A percentile compares a stretch with the other conserved stretches of the same genome.
Evolutionary conservation across 805 yeast genomes (phyloP).

Genomic region (Ogataea kodamae): DNA sequence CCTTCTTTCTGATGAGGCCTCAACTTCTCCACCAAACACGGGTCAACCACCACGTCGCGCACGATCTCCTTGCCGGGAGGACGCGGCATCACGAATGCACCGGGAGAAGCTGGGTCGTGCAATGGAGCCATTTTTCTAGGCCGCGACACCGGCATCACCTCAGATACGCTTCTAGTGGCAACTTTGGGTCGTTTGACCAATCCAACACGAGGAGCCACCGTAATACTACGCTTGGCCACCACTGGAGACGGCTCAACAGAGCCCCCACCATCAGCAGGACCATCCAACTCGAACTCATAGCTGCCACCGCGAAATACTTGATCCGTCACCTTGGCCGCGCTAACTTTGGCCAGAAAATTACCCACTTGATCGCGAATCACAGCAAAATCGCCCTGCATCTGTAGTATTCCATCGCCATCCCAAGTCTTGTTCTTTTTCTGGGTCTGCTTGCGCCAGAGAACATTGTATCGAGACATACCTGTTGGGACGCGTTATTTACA

Average conservation of each 20-base stretch:
- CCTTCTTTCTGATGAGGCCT: conserved; percentile 89
- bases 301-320: conserved; percentile 47
- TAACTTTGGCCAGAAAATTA: conserved; percentile 20
- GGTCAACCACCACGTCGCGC: conserved; percentile 57
- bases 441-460: conserved; percentile 69
- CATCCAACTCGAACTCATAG: conserved; percentile 62
- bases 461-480: conserved; percentile 22
- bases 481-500: conserved; percentile 3
- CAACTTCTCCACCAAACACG: conserved; percentile 47
- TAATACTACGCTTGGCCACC: conserved; percentile 2
- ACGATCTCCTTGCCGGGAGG: conserved; percentile 10
- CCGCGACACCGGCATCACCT: neutral
- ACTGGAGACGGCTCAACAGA: conserved; percentile 32
- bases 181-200: conserved; percentile 6
- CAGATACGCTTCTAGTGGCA: conserved; percentile 7
- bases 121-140: conserved; percentile 29
- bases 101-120: conserved; percentile 35
- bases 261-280: no score
- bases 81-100: conserved; percentile 37
- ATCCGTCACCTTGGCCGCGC: conserved; percentile 22
- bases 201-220: conserved; percentile 3
- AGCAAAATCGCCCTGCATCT: conserved; percentile 28
- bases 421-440: conserved; percentile 83
- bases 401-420: conserved; percentile 84
- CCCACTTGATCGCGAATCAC: conserved; percentile 31